Percentiles rank a stretch among this genome's conserved stretches.
Evolutionary conservation across 805 yeast genomes (phyloP).

Genomic region (Saccharomyces paradoxus): DNA sequence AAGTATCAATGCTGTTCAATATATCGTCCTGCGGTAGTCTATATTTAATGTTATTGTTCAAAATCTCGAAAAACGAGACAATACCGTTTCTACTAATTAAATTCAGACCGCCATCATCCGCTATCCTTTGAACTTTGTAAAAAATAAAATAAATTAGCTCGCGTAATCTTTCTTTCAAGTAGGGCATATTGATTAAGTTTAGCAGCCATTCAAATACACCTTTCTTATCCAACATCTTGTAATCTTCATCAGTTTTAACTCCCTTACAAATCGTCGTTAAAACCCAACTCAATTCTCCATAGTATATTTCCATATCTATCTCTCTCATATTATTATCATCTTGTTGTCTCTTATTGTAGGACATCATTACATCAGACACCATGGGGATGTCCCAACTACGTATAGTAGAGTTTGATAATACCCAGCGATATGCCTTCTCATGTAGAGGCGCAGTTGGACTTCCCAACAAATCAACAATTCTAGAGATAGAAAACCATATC

Average conservation of each 20-base stretch:
- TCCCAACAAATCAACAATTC: conserved; percentile 46
- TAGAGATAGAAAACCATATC: conserved; percentile 48
- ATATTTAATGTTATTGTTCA: neutral
- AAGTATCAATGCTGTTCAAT: conserved; percentile 6
- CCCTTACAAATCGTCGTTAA: conserved; percentile 42
- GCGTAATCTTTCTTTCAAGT: conserved; percentile 34
- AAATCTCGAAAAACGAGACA: conserved; percentile 33
- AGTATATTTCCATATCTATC: conserved; percentile 40
- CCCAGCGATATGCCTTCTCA: conserved; percentile 61
- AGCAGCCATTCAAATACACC: conserved; percentile 63
- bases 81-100: conserved; percentile 52
- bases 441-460: conserved; percentile 70
- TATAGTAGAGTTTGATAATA: conserved; percentile 40
- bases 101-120: conserved; percentile 48
- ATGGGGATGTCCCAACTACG: conserved; percentile 39
- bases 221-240: conserved; percentile 41
- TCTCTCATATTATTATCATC: conserved; percentile 8
- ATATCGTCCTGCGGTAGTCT: conserved; percentile 6
- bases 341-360: conserved; percentile 11
- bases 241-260: conserved; percentile 42
- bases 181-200: conserved; percentile 47
- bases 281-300: conserved; percentile 61
- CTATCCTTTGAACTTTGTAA: conserved; percentile 39
- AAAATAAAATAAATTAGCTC: conserved; percentile 37
- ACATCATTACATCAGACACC: conserved; percentile 27